Conservation (phyloP, 2,329 filamentous ascomycete species). For the Fusarium sp. region DNA sequence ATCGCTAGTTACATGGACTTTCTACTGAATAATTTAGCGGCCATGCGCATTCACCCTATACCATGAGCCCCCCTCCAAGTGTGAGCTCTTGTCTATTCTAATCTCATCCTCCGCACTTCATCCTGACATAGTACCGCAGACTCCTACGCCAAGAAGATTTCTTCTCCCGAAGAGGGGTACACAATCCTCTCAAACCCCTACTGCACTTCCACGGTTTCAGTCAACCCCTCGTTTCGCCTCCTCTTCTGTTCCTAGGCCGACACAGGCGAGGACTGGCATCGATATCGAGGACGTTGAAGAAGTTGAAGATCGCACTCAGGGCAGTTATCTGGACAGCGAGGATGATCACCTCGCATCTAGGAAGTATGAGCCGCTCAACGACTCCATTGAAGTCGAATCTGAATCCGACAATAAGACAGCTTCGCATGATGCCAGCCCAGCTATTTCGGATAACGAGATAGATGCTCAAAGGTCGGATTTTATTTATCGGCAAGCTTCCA, state of each 20-base stretch:
- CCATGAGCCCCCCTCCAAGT: slow-evolving; percentile 47
- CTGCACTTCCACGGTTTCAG: slow-evolving; percentile 50
- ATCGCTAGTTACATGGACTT: slow-evolving; percentile 4
- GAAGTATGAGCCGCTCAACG: slow-evolving; percentile 27
- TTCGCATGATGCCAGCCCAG: slow-evolving; percentile 25
- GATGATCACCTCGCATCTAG: slow-evolving; percentile 7
- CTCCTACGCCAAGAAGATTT: slow-evolving; percentile 55
- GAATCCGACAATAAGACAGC: slow-evolving; percentile 42
- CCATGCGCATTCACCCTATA: slow-evolving; percentile 34
- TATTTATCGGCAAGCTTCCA: slow-evolving; percentile 18
- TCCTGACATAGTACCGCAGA: slow-evolving; percentile 45
- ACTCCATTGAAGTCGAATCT: slow-evolving; percentile 49
- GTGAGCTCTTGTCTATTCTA: slow-evolving; percentile 27
- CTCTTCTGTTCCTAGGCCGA: slow-evolving; percentile 48
- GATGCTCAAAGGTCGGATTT: neutral
- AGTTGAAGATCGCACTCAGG: slow-evolving; percentile 35
- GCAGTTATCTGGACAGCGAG: slow-evolving; percentile 12
- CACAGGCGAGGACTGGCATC: slow-evolving; percentile 42
- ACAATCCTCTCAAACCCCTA: slow-evolving; percentile 50
- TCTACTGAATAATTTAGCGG: slow-evolving; percentile 3
- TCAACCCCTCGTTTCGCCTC: slow-evolving; percentile 55
- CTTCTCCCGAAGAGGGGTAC: slow-evolving; percentile 51
- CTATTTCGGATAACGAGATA: slow-evolving; percentile 10
- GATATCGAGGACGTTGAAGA: slow-evolving; percentile 53
- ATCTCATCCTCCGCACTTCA: neutral